Conservation (phyloP, 768 basidiomycete species). For the Collybia sp. region DNA sequence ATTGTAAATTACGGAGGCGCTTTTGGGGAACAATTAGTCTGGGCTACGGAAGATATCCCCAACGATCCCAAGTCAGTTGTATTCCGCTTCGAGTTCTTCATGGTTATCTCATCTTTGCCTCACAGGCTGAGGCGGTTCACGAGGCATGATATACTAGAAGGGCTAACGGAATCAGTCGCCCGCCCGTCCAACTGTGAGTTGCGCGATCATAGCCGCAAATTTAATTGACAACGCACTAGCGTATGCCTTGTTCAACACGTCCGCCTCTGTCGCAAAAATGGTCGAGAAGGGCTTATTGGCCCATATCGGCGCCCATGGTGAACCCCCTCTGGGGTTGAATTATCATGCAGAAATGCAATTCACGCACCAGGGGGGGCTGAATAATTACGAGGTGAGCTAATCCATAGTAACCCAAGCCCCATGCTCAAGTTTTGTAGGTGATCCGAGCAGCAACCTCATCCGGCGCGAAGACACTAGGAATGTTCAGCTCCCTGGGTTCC, state of each 20-base stretch:
- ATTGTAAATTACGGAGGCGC: constrained; percentile 75
- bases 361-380: constrained; percentile 57
- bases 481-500: constrained; percentile 58
- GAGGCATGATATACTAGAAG: constrained; percentile 60
- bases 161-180: constrained; percentile 53
- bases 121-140: constrained; percentile 57
- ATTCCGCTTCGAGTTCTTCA: neutral
- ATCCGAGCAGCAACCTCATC: constrained; percentile 64
- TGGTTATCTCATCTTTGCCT: neutral
- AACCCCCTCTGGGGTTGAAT: constrained; percentile 67
- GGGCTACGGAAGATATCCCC: constrained; percentile 62
- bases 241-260: constrained; percentile 69
- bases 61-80: constrained; percentile 60
- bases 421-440: constrained; percentile 31
- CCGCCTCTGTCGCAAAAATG: constrained; percentile 64
- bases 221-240: constrained; percentile 17
- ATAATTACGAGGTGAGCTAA: constrained; percentile 57
- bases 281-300: constrained; percentile 54
- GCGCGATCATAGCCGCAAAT: neutral
- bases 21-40: constrained; percentile 63
- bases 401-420: neutral
- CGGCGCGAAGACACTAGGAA: constrained; percentile 62
- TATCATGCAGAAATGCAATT: constrained; percentile 76
- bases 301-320: constrained; percentile 73
- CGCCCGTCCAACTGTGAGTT: constrained; percentile 54